A percentile compares a stretch with the other conserved stretches of the same genome.
Conservation (phyloP, 352 stramenopile genomes). For the Pythium rhizo-oryzae region DNA sequence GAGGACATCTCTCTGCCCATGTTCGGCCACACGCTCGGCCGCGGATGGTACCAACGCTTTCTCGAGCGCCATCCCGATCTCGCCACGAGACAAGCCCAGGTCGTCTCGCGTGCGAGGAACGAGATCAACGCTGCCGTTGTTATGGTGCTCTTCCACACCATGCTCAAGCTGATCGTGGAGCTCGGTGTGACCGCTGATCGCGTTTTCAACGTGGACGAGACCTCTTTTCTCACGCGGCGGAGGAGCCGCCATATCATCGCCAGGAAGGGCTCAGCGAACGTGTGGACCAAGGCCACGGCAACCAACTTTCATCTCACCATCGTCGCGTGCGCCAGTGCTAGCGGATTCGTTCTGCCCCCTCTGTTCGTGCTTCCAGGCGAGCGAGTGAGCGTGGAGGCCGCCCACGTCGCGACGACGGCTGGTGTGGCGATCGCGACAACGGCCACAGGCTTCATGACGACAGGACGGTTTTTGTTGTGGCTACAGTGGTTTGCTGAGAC, state of each 20-base stretch:
- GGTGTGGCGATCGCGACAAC: constrained; percentile 25
- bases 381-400: not conserved
- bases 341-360: constrained; percentile 15
- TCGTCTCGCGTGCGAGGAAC: constrained; percentile 21
- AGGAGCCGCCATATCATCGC: constrained; percentile 28
- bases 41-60: constrained; percentile 31
- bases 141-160: constrained; percentile 15
- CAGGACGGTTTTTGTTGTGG: constrained; percentile 7
- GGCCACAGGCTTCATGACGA: constrained; percentile 22
- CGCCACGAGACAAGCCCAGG: constrained; percentile 14
- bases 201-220: constrained; percentile 40
- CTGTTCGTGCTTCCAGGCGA: constrained; percentile 28
- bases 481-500: constrained; percentile 6
- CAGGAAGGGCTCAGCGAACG: constrained; percentile 31
- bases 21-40: not conserved
- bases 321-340: constrained; percentile 27
- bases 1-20: constrained; percentile 12
- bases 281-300: constrained; percentile 24
- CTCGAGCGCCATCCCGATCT: constrained; percentile 19
- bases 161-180: constrained; percentile 18
- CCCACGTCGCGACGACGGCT: not conserved
- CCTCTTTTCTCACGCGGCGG: constrained; percentile 16
- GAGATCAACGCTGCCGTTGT: constrained; percentile 14
- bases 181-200: not conserved
- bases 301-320: constrained; percentile 35